These are phyloP conservation scores for Elongisporangium prolatum DNA, from an alignment of 352 stramenopile genomes.

Conservation along the genomic window DNA sequence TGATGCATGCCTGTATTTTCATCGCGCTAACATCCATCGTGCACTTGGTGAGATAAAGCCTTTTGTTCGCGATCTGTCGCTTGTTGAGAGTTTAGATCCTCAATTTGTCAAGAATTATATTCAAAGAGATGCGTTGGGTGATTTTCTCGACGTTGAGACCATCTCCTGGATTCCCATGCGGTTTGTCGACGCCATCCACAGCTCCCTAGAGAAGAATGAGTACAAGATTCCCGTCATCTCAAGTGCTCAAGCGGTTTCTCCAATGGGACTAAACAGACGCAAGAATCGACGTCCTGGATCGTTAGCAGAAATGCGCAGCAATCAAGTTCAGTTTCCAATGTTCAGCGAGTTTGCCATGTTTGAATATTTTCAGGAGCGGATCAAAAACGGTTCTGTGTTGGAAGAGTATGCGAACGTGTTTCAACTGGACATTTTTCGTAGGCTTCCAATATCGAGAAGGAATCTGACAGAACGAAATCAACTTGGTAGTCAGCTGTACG, in stretches of 20 bases:
- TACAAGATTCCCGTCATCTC: slow-evolving; percentile 21
- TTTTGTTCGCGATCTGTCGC: slow-evolving; percentile 43
- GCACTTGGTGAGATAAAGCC: slow-evolving; percentile 34
- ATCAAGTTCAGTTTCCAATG: not conserved
- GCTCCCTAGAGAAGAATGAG: slow-evolving; percentile 29
- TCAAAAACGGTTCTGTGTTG: slow-evolving; percentile 10
- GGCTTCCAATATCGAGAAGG: slow-evolving; percentile 17
- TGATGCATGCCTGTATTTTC: slow-evolving; percentile 53
- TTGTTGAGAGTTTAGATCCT: slow-evolving; percentile 43
- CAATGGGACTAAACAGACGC: not conserved
- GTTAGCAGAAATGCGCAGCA: not conserved
- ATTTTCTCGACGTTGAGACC: slow-evolving; percentile 57
- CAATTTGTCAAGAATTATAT: slow-evolving; percentile 39
- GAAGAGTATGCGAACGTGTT: slow-evolving; percentile 54
- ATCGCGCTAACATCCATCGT: slow-evolving; percentile 42
- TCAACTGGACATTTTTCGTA: slow-evolving; percentile 37
- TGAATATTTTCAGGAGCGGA: slow-evolving; percentile 38
- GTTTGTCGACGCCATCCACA: slow-evolving; percentile 33
- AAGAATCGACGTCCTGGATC: not conserved
- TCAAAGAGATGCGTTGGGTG: slow-evolving; percentile 24
- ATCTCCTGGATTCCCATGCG: slow-evolving; percentile 50
- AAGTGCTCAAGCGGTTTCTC: slow-evolving; percentile 1
- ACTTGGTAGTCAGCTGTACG: slow-evolving; percentile 3
- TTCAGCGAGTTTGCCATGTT: slow-evolving; percentile 36
- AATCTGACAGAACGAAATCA: not conserved